phyloP scores from a whole-genome alignment of 768 basidiomycete species.

The Auriscalpium orientale region DNA sequence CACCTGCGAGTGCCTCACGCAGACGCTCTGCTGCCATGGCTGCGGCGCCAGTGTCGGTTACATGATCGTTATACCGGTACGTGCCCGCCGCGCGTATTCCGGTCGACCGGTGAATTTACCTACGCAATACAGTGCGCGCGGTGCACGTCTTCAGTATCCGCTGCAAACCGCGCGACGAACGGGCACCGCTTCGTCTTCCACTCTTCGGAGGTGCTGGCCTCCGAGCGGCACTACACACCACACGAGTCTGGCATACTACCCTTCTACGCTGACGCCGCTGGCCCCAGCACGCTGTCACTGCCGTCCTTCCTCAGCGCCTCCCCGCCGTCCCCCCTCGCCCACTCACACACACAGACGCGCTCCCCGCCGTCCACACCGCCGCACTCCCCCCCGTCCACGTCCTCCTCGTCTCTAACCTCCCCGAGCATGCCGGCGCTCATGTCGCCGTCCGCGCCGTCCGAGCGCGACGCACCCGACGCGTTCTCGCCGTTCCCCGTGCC shows the following conservation, averaged over 20 bases:
- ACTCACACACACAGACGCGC: background rate
- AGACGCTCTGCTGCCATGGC: conserved; percentile 71
- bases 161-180: conserved; percentile 67
- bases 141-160: conserved; percentile 65
- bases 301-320: conserved; percentile 18
- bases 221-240: conserved; percentile 55
- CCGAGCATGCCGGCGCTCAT: conserved; percentile 6
- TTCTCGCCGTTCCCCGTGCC: conserved; percentile 17
- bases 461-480: conserved; percentile 8
- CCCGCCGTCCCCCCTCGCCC: conserved; percentile 17
- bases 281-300: background rate
- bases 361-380: background rate
- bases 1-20: conserved; percentile 82
- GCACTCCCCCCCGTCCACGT: background rate
- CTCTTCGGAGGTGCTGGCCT: conserved; percentile 54
- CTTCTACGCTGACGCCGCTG: conserved; percentile 5
- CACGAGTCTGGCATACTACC: conserved; percentile 45
- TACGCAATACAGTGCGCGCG: conserved; percentile 43
- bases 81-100: conserved; percentile 20
- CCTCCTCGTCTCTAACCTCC: conserved; percentile 1
- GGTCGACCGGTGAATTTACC: conserved; percentile 5
- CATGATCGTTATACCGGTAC: conserved; percentile 65
- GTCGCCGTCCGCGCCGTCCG: background rate
- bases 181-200: conserved; percentile 87
- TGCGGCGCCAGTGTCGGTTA: conserved; percentile 74